These are phyloP conservation scores for Ophiostoma angusticollis DNA, from an alignment of 2,329 filamentous ascomycete genomes.

Conservation along the genomic window DNA sequence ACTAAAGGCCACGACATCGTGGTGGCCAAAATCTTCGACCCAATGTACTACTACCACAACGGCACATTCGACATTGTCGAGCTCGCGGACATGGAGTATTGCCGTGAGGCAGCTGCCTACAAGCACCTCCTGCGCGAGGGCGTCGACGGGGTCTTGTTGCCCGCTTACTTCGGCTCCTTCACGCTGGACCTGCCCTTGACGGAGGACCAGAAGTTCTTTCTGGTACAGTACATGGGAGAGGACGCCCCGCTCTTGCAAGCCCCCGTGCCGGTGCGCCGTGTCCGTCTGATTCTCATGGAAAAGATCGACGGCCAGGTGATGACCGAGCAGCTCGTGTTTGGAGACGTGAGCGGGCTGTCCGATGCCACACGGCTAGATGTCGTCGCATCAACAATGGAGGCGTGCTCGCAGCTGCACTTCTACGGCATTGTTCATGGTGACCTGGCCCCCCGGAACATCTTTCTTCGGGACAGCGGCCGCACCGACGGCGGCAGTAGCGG, in stretches of 20 bases:
- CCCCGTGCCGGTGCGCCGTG: not conserved
- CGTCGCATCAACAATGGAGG: slow-evolving; percentile 10
- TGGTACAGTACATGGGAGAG: not conserved
- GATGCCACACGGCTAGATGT: slow-evolving; percentile 6
- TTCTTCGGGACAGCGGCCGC: slow-evolving; percentile 1
- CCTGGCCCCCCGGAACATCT: slow-evolving; percentile 13
- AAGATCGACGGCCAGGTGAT: slow-evolving; percentile 5
- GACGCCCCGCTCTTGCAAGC: not conserved
- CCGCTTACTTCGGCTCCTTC: slow-evolving; percentile 10
- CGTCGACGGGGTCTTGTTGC: slow-evolving; percentile 11
- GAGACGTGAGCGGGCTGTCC: slow-evolving; percentile 6
- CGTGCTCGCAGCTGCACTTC: slow-evolving; percentile 10
- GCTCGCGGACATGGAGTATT: slow-evolving; percentile 13
- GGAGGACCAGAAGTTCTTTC: slow-evolving; percentile 1
- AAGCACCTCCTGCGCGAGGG: slow-evolving; percentile 7
- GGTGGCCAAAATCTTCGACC: slow-evolving; percentile 14
- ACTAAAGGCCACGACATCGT: not conserved
- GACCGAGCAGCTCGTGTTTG: slow-evolving; percentile 9
- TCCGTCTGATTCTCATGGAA: slow-evolving; percentile 11
- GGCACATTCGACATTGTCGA: slow-evolving; percentile 12
- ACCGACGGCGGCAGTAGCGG: no score
- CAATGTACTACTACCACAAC: slow-evolving; percentile 12
- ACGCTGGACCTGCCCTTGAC: slow-evolving; percentile 7
- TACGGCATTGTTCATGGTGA: slow-evolving; percentile 12
- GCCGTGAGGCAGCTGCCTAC: slow-evolving; percentile 12